Base-by-base conservation (phyloP, 2,329 filamentous ascomycete genomes). In the Akanthomyces lecanii region DNA sequence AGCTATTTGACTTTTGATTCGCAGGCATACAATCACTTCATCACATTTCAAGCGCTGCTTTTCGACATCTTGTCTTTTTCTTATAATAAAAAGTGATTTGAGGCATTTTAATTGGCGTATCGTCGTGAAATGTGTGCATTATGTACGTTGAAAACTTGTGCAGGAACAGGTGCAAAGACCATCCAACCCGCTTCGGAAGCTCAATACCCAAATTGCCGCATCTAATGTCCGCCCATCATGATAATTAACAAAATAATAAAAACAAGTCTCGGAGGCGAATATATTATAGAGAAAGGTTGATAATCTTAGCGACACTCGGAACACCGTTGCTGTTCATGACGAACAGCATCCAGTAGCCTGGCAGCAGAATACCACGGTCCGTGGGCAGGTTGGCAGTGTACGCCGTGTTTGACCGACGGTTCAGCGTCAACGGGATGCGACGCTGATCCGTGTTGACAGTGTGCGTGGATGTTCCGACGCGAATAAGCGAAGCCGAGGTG, bases 381-480 rank as follows among this genome's bases (percentile, higher is more conserved):
- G 66, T 65, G 0, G 82, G 82, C 5, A 84, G 70, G 1, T 68
- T 70, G 4, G 81, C 69, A 0, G 69, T 74, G 63, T 80, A 82
- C 1, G 63, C 70, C 4, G 68, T 72, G 0, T 71, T 71, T 38
- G 66, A 67, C 5, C 65, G 63, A 14, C 61, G 59, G 4, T 68
- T 67, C 6, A 72, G 64, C 4, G 69, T 73, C 25, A 84, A 70
- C 16, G 79, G 74, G 54, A 86, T 75, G 10, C 83, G 78, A 25
- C 84, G 72, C 73, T 86, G 83, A 69, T 87, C 84, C 0, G 79
- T 86, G 67, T 87, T 83, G 54, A 85, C 77, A 1, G 81, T 79
- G 69, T 86, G 83, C 0, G 84, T 86, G 4, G 74, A 73, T 4
- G 75, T 78, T 1, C 82, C 79, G 52, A 78, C 76, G 6, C 84